Evolutionary conservation across 2,329 filamentous ascomycete species (phyloP), one percentile per base, ranked within the genome.

Genomic region (Talaromyces sp.): DNA sequence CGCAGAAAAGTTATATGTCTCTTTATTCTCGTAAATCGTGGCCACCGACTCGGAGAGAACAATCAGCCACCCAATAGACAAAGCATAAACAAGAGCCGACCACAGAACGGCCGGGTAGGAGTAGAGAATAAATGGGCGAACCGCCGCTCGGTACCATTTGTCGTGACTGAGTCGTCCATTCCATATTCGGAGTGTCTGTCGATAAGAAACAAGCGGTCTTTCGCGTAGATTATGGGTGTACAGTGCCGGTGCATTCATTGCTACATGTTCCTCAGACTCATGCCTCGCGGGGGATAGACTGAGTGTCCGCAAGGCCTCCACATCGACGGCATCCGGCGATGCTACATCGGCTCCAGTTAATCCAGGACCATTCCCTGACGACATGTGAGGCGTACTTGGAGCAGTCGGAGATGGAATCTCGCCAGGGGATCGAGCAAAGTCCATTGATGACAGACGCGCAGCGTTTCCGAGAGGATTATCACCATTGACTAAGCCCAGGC

Each of bases 11-110:
- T 93, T 86, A 80, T 98, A 98, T 0, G 62, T 83, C 83, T 0
- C 85, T 81, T 0, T 82, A 81, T 63, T 87, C 82, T 90, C 87
- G 76, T 92, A 98, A 67, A 98, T 90, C 66, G 90, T 84, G 0
- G 92, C 86, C 2, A 98, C 87, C 0, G 90, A 90, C 77, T 98
- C 93, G 0, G 93, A 97, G 1, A 98, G 86, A 50, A 98, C 93
- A 69, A 98, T 97, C 33, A 98, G 84, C 95, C 94, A 98, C 43
- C 94, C 94, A 7, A 98, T 86, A 0, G 93, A 95, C 70, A 95
- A 89, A 0, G 93, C 83, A 75, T 98, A 98, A 3, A 97, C 87
- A 0, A 90, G 82, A 0, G 92, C 82, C 6, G 91, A 94, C 94
- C 93, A 98, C 9, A 97, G 84, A 1, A 98, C 90, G 0, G 91